Conservation (phyloP, 495 filamentous ascomycete species). For the Neurospora intermedia region DNA sequence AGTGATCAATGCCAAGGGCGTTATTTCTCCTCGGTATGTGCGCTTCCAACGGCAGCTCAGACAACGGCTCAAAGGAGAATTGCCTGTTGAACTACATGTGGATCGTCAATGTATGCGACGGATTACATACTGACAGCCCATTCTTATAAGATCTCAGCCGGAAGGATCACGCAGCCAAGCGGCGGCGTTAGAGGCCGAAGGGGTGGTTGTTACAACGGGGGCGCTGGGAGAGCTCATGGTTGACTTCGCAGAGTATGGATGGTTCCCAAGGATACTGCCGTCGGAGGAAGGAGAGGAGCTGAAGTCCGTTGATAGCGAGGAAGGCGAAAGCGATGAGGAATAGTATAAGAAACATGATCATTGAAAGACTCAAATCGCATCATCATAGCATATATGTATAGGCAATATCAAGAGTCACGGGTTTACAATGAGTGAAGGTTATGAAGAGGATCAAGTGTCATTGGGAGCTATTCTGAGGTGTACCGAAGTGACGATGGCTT, state of each 20-base stretch:
- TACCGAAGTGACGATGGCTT: background rate
- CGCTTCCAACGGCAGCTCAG: background rate
- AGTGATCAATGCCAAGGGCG: conserved; percentile 77
- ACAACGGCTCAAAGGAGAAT: background rate
- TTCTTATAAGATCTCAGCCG: conserved; percentile 42
- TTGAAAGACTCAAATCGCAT: conserved; percentile 7
- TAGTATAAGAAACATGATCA: background rate
- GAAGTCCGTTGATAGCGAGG: conserved; percentile 6
- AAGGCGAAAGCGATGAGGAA: conserved; percentile 7
- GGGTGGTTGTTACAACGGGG: conserved; percentile 53
- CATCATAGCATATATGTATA: background rate
- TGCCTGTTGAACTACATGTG: background rate
- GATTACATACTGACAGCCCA: background rate
- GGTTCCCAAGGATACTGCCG: conserved; percentile 57
- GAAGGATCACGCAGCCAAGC: conserved; percentile 62
- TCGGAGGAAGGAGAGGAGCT: conserved; percentile 31
- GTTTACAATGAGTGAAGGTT: background rate
- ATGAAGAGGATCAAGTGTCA: background rate
- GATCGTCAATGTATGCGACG: background rate
- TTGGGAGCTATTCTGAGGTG: background rate
- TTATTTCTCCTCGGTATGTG: conserved; percentile 68
- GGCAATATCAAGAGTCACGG: background rate
- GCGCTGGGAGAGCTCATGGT: conserved; percentile 62
- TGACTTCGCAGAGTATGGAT: conserved; percentile 57
- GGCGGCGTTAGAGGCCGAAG: conserved; percentile 52